These are phyloP conservation scores for Postia placenta DNA, from an alignment of 768 basidiomycete genomes.

Conservation along the genomic window DNA sequence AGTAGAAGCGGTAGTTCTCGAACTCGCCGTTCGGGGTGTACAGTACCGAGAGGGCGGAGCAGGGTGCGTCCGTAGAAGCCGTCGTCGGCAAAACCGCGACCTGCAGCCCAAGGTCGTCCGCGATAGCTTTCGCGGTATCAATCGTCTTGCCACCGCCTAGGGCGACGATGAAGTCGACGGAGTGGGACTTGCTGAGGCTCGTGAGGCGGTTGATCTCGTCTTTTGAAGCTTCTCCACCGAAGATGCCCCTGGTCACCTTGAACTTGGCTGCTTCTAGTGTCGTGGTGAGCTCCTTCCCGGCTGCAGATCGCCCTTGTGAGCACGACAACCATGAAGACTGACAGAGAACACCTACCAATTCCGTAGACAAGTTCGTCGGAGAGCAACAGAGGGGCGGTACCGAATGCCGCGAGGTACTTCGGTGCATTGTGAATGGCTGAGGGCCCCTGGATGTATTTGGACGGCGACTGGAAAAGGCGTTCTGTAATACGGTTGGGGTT, in stretches of 20 bases:
- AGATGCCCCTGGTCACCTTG: conserved; percentile 20
- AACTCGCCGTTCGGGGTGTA: conserved; percentile 24
- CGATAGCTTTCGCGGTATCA: conserved; percentile 24
- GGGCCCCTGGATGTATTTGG: conserved; percentile 28
- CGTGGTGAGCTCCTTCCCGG: conserved; percentile 21
- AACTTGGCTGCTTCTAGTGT: conserved; percentile 18
- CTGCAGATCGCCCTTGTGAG: conserved; percentile 4
- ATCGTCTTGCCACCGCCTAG: conserved; percentile 28
- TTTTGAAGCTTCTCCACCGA: conserved; percentile 24
- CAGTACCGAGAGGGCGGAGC: conserved; percentile 28
- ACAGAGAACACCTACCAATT: conserved; percentile 17
- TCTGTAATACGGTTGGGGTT: conserved; percentile 22
- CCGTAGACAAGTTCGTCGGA: conserved; percentile 24
- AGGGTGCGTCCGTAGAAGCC: conserved; percentile 27
- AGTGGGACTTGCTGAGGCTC: conserved; percentile 10
- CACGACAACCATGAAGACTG: not conserved
- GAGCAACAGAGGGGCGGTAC: conserved; percentile 19
- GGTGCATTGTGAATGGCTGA: conserved; percentile 25
- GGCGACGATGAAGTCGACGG: conserved; percentile 24
- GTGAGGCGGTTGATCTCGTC: conserved; percentile 22
- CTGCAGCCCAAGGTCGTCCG: conserved; percentile 20
- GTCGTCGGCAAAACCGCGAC: conserved; percentile 26
- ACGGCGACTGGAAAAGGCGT: conserved; percentile 26
- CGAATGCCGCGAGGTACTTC: conserved; percentile 20
- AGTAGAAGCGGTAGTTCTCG: conserved; percentile 25